Evolutionary conservation across 176 grass and related monocot genomes (phyloP).

Genomic region (Musa itinerans): DNA sequence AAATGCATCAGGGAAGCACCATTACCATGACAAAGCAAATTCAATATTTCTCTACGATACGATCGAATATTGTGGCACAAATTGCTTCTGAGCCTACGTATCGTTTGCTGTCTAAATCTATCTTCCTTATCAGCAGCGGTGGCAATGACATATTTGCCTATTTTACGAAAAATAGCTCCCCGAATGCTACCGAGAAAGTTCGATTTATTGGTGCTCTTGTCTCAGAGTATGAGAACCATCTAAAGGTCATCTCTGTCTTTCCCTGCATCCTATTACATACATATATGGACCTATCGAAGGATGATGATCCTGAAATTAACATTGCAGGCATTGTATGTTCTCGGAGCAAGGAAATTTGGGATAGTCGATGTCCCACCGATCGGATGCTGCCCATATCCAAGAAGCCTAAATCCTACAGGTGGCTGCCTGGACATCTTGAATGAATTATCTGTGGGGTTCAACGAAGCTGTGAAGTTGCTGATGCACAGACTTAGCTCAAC

Average conservation of each 20-base stretch:
- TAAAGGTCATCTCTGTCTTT: slow-evolving; percentile 24
- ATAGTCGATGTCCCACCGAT: slow-evolving; percentile 78
- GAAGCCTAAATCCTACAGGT: slow-evolving; percentile 69
- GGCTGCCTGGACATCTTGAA: slow-evolving; percentile 71
- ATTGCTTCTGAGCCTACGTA: slow-evolving; percentile 5
- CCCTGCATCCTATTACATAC: too few species aligned
- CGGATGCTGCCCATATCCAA: slow-evolving; percentile 80
- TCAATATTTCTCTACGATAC: slow-evolving; percentile 21
- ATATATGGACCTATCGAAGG: too few species aligned
- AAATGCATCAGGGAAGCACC: slow-evolving; percentile 11
- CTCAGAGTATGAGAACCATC: slow-evolving; percentile 13
- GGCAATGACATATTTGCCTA: slow-evolving; percentile 57
- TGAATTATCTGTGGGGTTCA: slow-evolving; percentile 56
- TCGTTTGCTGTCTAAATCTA: slow-evolving; percentile 31
- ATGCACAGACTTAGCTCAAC: slow-evolving; percentile 43
- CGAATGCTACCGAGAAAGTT: slow-evolving; percentile 11
- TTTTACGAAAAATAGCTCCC: not conserved
- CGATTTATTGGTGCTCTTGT: slow-evolving; percentile 20
- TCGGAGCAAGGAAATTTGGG: slow-evolving; percentile 70
- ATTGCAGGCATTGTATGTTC: slow-evolving; percentile 46
- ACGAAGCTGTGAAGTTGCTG: slow-evolving; percentile 45
- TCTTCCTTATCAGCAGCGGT: slow-evolving; percentile 47
- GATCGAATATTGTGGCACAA: slow-evolving; percentile 1
- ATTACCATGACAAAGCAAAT: slow-evolving; percentile 29
- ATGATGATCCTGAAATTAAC: not conserved